Base-by-base conservation (phyloP, 2,329 filamentous ascomycete species). In the Arthrobotrys musiformis region DNA sequence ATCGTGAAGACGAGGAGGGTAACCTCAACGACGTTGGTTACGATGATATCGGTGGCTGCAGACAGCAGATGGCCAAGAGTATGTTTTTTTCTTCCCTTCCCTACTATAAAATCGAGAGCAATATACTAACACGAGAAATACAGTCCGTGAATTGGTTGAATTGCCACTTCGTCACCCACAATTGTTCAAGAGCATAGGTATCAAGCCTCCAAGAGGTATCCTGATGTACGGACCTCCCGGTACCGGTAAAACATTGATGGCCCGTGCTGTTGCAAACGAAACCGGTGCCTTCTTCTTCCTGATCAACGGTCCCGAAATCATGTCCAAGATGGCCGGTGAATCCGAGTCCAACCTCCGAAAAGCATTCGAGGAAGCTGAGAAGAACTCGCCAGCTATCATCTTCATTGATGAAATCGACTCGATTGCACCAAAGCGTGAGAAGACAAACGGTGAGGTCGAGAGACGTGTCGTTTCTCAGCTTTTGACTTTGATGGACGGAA, bases 241-340 rank as follows among this genome's bases (percentile, higher is more conserved):
- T 92, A 98, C 95, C 79, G 95, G 95, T 91, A 99, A 99, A 89
- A 99, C 95, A 40, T 87, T 99, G 81, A 98, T 98, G 95, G 95
- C 95, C 83, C 93, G 95, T 85, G 95, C 95, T 79, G 95, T 99
- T 70, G 95, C 95, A 85, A 98, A 98, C 86, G 95, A 98, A 88
- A 98, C 95, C 35, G 95, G 95, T 82, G 94, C 94, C 58, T 98
- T 98, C 88, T 99, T 99, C 87, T 98, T 99, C 90, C 86, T 98
- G 79, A 98, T 99, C 89, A 98, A 98, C 86, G 80, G 68, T 46
- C 95, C 95, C 63, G 95, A 98, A 85, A 98, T 99, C 87, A 98
- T 99, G 95, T 97, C 94, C 75, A 98, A 98, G 90, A 98, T 98
- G 95, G 95, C 95, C 76, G 95, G 95, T 89, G 95, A 99, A 86